Evolutionary conservation across 768 basidiomycete genomes (phyloP).

Genomic region (Lactifluus echinatus): DNA sequence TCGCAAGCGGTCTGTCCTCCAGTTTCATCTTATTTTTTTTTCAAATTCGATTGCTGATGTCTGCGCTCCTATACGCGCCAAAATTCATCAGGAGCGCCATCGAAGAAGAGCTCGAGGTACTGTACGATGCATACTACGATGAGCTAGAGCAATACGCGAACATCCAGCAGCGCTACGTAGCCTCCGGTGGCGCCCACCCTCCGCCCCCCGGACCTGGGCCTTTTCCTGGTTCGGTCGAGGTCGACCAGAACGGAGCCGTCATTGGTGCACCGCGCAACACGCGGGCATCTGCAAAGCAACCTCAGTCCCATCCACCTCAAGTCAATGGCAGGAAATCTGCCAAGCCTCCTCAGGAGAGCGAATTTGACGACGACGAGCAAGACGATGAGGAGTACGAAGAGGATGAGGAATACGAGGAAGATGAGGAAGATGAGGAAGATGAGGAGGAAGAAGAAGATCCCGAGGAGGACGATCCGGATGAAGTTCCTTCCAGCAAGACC

Average conservation of each 20-base stretch:
- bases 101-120: constrained; percentile 98
- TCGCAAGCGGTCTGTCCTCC: constrained; percentile 76
- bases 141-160: constrained; percentile 99
- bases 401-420: constrained; percentile 49
- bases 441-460: constrained; percentile 65
- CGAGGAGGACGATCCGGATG: constrained; percentile 46
- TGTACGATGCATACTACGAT: constrained; percentile 99
- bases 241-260: constrained; percentile 83
- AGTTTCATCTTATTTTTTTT: constrained; percentile 22
- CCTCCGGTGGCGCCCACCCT: constrained; percentile 80
- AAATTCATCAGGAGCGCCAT: constrained; percentile 71
- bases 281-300: constrained; percentile 16
- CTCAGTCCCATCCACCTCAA: constrained; percentile 25
- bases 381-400: constrained; percentile 48
- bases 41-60: constrained; percentile 23
- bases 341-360: constrained; percentile 44
- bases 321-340: constrained; percentile 37
- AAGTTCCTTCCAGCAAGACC: constrained; percentile 26
- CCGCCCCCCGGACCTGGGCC: constrained; percentile 95
- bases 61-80: neutral
- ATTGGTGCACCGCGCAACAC: constrained; percentile 29
- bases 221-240: constrained; percentile 95
- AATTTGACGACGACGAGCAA: constrained; percentile 58
- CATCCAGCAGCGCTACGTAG: constrained; percentile 92
- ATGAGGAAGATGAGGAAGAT: constrained; percentile 58